Conservation (phyloP, 306 rosid genomes). For the Prosopis cineraria region DNA sequence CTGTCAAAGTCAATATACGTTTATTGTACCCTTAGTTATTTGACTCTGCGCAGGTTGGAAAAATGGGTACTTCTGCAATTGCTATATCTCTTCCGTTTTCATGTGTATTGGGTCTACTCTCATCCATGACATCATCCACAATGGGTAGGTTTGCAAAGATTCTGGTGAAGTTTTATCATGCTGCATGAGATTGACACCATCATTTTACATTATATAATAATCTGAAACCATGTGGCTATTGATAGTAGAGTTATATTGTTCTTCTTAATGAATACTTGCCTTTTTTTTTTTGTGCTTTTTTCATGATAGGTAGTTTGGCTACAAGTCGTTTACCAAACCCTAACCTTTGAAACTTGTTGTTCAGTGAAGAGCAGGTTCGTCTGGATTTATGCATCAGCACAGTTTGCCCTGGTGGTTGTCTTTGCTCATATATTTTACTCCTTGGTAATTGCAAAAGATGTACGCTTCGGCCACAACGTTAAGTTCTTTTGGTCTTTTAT, state of each 20-base stretch:
- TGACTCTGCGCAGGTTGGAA: slow-evolving; percentile 63
- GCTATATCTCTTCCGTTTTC: slow-evolving; percentile 98
- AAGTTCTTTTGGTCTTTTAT: background rate
- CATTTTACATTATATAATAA: too few relatives aligned
- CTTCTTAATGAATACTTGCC: background rate
- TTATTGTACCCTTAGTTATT: slow-evolving; percentile 28
- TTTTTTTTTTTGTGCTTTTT: background rate
- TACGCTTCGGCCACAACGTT: background rate
- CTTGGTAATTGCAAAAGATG: slow-evolving; percentile 56
- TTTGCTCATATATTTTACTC: slow-evolving; percentile 93
- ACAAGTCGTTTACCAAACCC: background rate
- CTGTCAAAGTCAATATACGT: slow-evolving; percentile 17
- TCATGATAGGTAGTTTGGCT: background rate
- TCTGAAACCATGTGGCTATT: background rate
- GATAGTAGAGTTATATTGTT: background rate
- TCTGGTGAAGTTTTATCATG: slow-evolving; percentile 3
- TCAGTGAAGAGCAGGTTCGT: slow-evolving; percentile 90
- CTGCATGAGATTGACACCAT: background rate
- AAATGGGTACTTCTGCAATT: slow-evolving; percentile 87
- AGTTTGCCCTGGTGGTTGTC: slow-evolving; percentile 93
- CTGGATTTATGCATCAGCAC: slow-evolving; percentile 90
- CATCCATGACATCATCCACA: slow-evolving; percentile 95
- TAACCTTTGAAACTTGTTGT: slow-evolving; percentile 36
- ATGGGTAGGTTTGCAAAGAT: slow-evolving; percentile 71
- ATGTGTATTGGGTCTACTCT: slow-evolving; percentile 89